A percentile compares a stretch with the other conserved stretches of the same genome.
These are phyloP conservation scores for Nitzschia inconspicua DNA, from an alignment of 108 stramenopile genomes.

Conservation along the genomic window DNA sequence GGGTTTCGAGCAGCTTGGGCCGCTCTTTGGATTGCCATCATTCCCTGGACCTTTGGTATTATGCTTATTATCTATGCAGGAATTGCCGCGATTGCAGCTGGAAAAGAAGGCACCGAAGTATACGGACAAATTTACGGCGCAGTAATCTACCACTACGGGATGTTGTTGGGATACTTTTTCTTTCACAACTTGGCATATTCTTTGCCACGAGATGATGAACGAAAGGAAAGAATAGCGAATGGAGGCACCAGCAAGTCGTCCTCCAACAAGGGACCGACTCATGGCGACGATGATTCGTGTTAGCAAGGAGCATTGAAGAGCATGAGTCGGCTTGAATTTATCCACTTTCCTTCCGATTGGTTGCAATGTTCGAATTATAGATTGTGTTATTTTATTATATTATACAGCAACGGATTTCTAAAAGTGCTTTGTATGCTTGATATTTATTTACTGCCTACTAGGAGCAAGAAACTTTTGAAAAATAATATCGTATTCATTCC, in stretches of 20 bases:
- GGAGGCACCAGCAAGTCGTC: neutral
- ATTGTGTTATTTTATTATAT: too few species aligned
- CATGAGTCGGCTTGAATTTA: too few species aligned
- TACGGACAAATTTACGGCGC: neutral
- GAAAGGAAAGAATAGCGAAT: too few species aligned
- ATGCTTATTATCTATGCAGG: neutral
- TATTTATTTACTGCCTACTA: too few species aligned
- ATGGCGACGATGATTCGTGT: too few species aligned
- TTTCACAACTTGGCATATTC: conserved; percentile 1
- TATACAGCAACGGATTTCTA: too few species aligned
- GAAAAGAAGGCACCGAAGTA: neutral
- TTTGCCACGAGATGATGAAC: neutral
- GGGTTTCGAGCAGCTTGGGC: neutral
- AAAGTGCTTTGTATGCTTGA: too few species aligned
- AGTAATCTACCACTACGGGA: neutral
- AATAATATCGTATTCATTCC: too few species aligned
- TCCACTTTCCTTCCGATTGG: too few species aligned
- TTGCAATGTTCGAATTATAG: too few species aligned
- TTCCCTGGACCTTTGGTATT: conserved; percentile 4
- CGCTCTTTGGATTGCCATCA: neutral
- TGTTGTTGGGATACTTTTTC: conserved; percentile 2
- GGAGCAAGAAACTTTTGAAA: too few species aligned
- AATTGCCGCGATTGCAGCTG: neutral
- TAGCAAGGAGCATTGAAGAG: too few species aligned
- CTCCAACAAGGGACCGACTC: conserved; percentile 5